Base-by-base conservation (phyloP, 495 filamentous ascomycete genomes). In the Staphylotrichum tortipilum region DNA sequence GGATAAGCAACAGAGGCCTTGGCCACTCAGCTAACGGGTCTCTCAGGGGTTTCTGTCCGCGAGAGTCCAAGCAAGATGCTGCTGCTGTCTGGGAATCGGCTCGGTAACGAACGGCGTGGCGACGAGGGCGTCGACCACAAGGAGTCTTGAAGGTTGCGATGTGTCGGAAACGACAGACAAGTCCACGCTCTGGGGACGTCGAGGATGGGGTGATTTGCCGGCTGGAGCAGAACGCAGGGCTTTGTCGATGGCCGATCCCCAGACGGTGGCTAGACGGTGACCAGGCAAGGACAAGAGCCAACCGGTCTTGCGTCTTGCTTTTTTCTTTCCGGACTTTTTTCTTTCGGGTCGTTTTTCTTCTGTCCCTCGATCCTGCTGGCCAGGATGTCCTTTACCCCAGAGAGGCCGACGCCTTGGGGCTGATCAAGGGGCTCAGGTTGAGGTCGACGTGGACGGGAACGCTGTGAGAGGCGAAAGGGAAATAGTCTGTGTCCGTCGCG, bases 1-100 rank as follows among this genome's bases (percentile, higher is more conserved):
- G 56, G 50, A 62, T 55, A 60, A 59, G 47, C 53, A 64, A 26
- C 45, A 54, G 29, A 22, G 10, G 39, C 45, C 48, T 53, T 57
- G 57, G 55, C 61, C 61, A 64, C 53, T 61, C 61, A 64, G 43
- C 49, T 56, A 37, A 37, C 50, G 36, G 17, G 24, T n/a, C 30
- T 55, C 31, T 58, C 59, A 58, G 56, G 55, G 11, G 43, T 47
- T 48, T 52, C 33, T 24, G 10, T 53, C 29, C 39, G 39, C 43
- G n/a, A 43, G 41, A 39, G 17, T 24, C 28, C 23, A 36, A 40
- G 36, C 34, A 21, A 18, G 34, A 35, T 7, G 28, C 24, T 21
- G 43, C 34, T 40, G 43, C 34, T 40, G 45, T 35, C 31, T 41
- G 47, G 31, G 44, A 44, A 23, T 31, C 28, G 37, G 35, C 24